Evolutionary conservation across 2,329 filamentous ascomycete species (phyloP).

Genomic region (Helotiales sp.): DNA sequence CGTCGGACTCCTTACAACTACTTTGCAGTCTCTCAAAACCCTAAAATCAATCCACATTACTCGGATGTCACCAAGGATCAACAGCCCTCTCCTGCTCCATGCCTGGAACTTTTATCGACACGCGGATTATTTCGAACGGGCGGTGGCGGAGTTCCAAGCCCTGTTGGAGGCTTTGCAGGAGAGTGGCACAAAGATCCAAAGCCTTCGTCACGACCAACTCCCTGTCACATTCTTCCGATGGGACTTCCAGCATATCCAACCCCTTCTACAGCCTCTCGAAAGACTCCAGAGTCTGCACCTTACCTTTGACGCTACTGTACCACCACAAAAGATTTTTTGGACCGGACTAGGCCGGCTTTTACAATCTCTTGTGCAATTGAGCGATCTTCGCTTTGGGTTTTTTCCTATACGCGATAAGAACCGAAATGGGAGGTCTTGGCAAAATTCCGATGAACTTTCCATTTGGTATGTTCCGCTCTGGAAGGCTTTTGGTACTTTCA

Average conservation of each 20-base stretch:
- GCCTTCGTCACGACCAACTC: neutral
- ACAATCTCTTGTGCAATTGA: neutral
- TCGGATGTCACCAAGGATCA: neutral
- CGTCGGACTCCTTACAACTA: neutral
- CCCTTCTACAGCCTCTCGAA: neutral
- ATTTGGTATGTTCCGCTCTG: neutral
- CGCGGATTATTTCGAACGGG: neutral
- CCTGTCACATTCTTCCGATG: neutral
- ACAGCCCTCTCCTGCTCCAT: neutral
- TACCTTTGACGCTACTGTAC: neutral
- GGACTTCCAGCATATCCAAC: neutral
- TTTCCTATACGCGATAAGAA: neutral
- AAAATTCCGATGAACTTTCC: neutral
- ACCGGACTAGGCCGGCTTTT: neutral
- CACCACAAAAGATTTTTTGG: conserved; percentile 8
- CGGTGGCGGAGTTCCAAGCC: neutral
- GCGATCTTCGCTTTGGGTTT: conserved; percentile 6
- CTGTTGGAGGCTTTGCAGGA: neutral
- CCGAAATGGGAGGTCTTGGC: neutral
- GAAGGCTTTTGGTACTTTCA: neutral
- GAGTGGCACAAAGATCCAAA: neutral
- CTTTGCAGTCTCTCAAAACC: neutral
- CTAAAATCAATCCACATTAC: neutral
- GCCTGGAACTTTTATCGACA: neutral
- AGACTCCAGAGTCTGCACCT: conserved; percentile 1